Base-by-base conservation (phyloP, 1,284 basidiomycete genomes). In the Meira nashicola region DNA sequence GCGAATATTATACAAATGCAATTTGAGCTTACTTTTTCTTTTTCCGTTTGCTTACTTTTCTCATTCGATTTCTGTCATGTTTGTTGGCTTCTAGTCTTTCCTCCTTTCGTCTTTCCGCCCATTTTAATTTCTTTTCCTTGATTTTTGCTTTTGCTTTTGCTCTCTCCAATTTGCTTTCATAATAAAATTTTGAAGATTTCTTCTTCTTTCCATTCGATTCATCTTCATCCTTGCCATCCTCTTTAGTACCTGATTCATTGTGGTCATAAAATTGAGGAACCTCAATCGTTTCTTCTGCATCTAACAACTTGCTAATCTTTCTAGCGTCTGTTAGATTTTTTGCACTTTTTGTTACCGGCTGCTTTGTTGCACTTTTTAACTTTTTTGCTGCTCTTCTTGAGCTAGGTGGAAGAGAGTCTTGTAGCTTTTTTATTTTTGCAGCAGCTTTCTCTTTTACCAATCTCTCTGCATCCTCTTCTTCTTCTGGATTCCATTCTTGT, bases 401-500 rank as follows among this genome's bases (percentile, higher is more conserved):
- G 17, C 55, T 57, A 4, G 41, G 46, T 37, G 41, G 44, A n/a
- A 49, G 33, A 6, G 44, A 15, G 6, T 48, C 44, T 39, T 50
- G 39, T 9, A 38, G 15, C 19, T 47, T 48, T n/a, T 12, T 19
- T 14, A 28, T 43, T 3, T 12, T n/a, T 33, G 17, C 23, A 4
- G 28, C 7, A 37, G 50, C 23, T 53, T 37, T 38, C 50, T 41
- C 37, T 28, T n/a, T n/a, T 33, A 8, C 37, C 19, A 43, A 15
- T 15, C 38, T 33, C 11, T 12, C 28, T 14, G 7, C 50, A 38
- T 53, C 50, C 6, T 14, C 12, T 17, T 25, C 43, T 3, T 25
- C 43, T 9, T 17, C 58, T 10, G 69, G 66, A 52, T 72, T 65
- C 25, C 63, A 67, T 14, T 65, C 47, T 25, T 67, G 57, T 33